Base-by-base conservation (phyloP, 257 asterid species). In the Solanum medicagineum region DNA sequence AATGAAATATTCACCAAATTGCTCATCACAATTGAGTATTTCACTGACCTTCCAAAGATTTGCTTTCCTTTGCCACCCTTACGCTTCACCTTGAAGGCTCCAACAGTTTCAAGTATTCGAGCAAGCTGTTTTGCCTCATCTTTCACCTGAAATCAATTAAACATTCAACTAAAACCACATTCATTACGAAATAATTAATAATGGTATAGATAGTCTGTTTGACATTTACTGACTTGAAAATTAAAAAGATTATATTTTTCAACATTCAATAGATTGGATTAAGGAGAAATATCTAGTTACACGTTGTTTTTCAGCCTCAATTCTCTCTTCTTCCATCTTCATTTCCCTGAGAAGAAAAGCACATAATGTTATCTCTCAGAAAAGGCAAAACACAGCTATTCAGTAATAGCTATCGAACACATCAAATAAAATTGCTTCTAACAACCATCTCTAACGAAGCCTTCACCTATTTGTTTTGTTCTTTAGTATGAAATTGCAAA, bases 71-170 rank as follows among this genome's bases (percentile, higher is more conserved):
- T 92, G 80, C 98, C 99, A 29, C 97, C 98, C 90, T 95, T 97
- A 66, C 99, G 96, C 92, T 96, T 97, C 91, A 97, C 98, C 92
- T 95, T 97, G 91, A 97, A 97, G 85, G 96, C 98, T 85, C 99
- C 99, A 69, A 95, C 97, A 65, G 98, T 97, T 92, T 97, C 97
- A 65, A 97, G 94, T 86, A 93, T 86, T 55, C 70, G 84, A 55
- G 99, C 99, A 60, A 97, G 98, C 91, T 97, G 98, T 7, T 73
- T 94, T 44, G 99, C 99, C 89, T 97, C 99, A 81, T 97, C 99
- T 91, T 88, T 95, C 80, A 93, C 98, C 99, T 95, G 86, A 40
- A 86, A 51, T 55, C 73, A 85, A 77, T 63, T 22, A 53, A 84
- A 68, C 10, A 2, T 24, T 15, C 10, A 44, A 51, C 63, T 26